Evolutionary conservation across 306 rosid genomes (phyloP).

Genomic region (Quillaja saponaria): DNA sequence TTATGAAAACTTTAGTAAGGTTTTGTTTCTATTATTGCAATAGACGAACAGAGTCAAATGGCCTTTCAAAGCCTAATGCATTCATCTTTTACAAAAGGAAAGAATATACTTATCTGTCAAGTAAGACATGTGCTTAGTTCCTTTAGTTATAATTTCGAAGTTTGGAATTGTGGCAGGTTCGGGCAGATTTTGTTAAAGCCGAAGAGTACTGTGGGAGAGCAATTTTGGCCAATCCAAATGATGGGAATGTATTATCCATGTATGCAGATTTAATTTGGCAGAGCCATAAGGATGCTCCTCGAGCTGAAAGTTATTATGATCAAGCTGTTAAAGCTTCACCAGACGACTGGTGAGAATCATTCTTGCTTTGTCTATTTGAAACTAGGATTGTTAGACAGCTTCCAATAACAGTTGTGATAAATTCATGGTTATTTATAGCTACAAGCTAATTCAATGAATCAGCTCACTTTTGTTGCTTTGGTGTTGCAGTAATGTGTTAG

Average conservation of each 20-base stretch:
- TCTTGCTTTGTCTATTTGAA: background rate
- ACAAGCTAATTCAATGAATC: slow-evolving; percentile 23
- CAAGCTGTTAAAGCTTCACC: slow-evolving; percentile 80
- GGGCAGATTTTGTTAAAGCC: slow-evolving; percentile 60
- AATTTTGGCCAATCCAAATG: slow-evolving; percentile 68
- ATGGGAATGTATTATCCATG: slow-evolving; percentile 63
- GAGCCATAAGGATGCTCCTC: slow-evolving; percentile 65
- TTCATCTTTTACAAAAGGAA: background rate
- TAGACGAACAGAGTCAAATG: background rate
- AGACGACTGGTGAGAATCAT: slow-evolving; percentile 56
- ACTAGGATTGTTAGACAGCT: background rate
- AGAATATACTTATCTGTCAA: background rate
- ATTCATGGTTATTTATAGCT: background rate
- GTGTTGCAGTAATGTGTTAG: slow-evolving; percentile 73
- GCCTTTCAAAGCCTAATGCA: background rate
- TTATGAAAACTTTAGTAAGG: background rate
- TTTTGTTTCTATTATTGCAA: background rate
- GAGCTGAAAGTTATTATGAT: slow-evolving; percentile 66
- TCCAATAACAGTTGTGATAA: background rate
- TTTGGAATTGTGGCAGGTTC: slow-evolving; percentile 43
- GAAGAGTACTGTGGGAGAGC: slow-evolving; percentile 93
- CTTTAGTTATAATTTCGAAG: background rate
- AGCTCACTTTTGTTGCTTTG: slow-evolving; percentile 14
- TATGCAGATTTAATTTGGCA: slow-evolving; percentile 83
- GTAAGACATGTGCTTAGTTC: background rate